Percentiles rank a stretch among this genome's conserved stretches.
phyloP scores from a whole-genome alignment of 352 stramenopile species.

The Phytophthora sansomeana region DNA sequence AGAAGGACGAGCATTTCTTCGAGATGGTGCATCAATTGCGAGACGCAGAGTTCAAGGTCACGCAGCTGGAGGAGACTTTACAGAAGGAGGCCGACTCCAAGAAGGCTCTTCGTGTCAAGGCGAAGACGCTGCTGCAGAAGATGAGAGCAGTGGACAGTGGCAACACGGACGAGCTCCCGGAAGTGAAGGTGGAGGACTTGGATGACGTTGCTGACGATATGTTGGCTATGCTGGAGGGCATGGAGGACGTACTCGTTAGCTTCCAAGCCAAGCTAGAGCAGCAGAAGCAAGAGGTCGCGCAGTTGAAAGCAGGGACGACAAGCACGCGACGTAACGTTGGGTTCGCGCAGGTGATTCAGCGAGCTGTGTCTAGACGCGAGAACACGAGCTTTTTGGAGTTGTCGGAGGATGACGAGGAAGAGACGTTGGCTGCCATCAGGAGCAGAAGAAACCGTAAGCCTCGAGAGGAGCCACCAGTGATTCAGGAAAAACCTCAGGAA shows the following conservation, averaged over 20 bases:
- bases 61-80: constrained; percentile 39
- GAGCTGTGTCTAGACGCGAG: constrained; percentile 33
- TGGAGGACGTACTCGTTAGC: constrained; percentile 67
- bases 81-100: constrained; percentile 36
- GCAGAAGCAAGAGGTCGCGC: constrained; percentile 50
- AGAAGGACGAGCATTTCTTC: constrained; percentile 53
- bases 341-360: constrained; percentile 38
- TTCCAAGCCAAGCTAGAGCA: constrained; percentile 58
- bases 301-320: constrained; percentile 33
- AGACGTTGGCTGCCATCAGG: constrained; percentile 35
- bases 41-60: constrained; percentile 44
- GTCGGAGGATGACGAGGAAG: constrained; percentile 37
- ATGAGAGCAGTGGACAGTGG: constrained; percentile 44
- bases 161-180: constrained; percentile 30
- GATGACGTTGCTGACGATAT: constrained; percentile 46
- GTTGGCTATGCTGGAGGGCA: constrained; percentile 45
- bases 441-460: constrained; percentile 40
- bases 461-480: constrained; percentile 17
- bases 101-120: constrained; percentile 29
- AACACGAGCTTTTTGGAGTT: constrained; percentile 32
- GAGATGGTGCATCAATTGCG: constrained; percentile 44
- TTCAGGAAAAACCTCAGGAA: constrained; percentile 23
- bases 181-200: constrained; percentile 27
- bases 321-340: constrained; percentile 33
- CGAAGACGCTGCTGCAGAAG: constrained; percentile 43